These are phyloP conservation scores for Leptographium lundbergii DNA, from an alignment of 2,329 filamentous ascomycete genomes.

Conservation along the genomic window DNA sequence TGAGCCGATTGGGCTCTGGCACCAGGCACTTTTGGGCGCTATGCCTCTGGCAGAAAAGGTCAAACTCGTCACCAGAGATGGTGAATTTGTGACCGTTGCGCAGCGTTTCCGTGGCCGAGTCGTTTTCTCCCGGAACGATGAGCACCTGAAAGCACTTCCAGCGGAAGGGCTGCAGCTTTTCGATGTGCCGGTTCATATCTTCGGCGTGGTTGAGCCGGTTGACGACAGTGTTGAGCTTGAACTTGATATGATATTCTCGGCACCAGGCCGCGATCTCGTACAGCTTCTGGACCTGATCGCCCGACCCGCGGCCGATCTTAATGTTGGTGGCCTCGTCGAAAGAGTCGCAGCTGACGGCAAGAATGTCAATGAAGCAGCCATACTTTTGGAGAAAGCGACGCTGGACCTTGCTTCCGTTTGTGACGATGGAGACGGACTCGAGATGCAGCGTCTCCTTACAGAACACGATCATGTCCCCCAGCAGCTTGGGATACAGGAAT, in stretches of 20 bases:
- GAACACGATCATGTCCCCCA: background rate
- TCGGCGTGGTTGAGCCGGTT: background rate
- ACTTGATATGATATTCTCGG: background rate
- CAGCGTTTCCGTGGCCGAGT: background rate
- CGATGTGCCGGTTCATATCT: background rate
- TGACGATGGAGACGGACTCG: background rate
- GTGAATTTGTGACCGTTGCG: background rate
- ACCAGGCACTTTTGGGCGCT: background rate
- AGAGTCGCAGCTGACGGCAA: constrained; percentile 1
- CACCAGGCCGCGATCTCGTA: background rate
- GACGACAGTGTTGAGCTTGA: constrained; percentile 1
- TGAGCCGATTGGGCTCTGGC: background rate
- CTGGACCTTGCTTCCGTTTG: background rate
- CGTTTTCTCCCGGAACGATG: background rate
- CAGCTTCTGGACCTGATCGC: background rate
- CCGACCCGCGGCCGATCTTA: background rate
- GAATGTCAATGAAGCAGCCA: background rate
- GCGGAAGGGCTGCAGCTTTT: background rate
- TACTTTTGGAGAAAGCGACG: background rate
- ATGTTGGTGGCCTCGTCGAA: background rate
- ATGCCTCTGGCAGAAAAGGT: background rate
- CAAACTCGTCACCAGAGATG: background rate
- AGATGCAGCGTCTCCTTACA: background rate
- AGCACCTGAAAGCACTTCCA: constrained; percentile 1
- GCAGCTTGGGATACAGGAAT: background rate